A percentile compares a stretch with the other conserved stretches of the same genome.
Conservation (phyloP, 495 filamentous ascomycete genomes). For the Durotheca rogersii region DNA sequence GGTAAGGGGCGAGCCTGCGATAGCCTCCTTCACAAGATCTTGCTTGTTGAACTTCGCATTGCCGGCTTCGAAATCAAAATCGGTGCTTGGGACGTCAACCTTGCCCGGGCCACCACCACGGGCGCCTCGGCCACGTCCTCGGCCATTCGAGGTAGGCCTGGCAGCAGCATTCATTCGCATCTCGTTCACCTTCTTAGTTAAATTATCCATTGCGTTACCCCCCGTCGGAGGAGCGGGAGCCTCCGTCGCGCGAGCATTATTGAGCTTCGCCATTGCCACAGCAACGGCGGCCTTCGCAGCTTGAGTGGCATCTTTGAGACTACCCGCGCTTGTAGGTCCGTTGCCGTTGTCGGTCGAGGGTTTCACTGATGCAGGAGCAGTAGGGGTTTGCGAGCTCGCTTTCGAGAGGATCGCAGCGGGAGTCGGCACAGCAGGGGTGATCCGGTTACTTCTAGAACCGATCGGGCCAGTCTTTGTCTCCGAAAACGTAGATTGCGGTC, state of each 20-base stretch:
- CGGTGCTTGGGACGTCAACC: constrained; percentile 81
- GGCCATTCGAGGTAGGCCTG: constrained; percentile 40
- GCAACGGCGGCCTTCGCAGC: constrained; percentile 85
- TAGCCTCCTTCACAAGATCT: constrained; percentile 87
- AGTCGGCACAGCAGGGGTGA: constrained; percentile 60
- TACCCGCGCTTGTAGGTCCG: constrained; percentile 34
- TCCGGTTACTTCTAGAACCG: constrained; percentile 59
- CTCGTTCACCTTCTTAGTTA: constrained; percentile 82
- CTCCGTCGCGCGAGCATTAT: constrained; percentile 44
- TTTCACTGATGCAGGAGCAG: constrained; percentile 37
- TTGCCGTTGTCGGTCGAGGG: constrained; percentile 38
- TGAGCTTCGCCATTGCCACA: constrained; percentile 82
- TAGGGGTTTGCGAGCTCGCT: constrained; percentile 34
- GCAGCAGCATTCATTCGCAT: constrained; percentile 69
- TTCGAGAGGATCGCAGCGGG: constrained; percentile 65
- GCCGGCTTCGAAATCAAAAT: constrained; percentile 89
- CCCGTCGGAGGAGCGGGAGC: constrained; percentile 39
- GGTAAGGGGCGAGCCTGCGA: constrained; percentile 70
- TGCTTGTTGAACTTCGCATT: constrained; percentile 99
- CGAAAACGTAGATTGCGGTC: constrained; percentile 35
- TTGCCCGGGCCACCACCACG: constrained; percentile 62
- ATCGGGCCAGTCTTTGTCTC: constrained; percentile 54
- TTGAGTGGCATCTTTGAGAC: constrained; percentile 70
- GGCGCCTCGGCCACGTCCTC: constrained; percentile 55
- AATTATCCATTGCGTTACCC: constrained; percentile 65